Percentiles rank a stretch among this genome's conserved stretches.
phyloP scores from a whole-genome alignment of 2,329 filamentous ascomycete genomes.

The Aspergillus tamarii region DNA sequence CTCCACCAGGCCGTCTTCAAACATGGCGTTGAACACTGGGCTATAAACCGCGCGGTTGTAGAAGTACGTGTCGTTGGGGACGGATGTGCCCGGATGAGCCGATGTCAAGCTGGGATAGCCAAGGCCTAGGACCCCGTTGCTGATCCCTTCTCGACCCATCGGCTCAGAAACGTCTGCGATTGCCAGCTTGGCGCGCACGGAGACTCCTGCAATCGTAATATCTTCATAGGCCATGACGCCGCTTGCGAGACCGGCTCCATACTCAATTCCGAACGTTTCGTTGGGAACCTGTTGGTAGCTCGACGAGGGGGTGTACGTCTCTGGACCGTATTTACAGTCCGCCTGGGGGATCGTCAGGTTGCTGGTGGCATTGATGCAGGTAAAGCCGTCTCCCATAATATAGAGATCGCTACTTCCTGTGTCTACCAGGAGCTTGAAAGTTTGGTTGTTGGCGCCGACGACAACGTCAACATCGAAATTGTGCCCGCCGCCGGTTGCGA shows the following conservation, averaged over 20 bases:
- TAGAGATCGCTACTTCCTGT: slow-evolving; percentile 55
- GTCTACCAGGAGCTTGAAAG: slow-evolving; percentile 47
- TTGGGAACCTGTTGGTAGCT: slow-evolving; percentile 23
- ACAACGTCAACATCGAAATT: slow-evolving; percentile 24
- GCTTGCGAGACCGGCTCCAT: slow-evolving; percentile 28
- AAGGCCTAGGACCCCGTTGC: slow-evolving; percentile 56
- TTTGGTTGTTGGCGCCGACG: slow-evolving; percentile 30
- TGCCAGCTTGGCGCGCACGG: slow-evolving; percentile 48
- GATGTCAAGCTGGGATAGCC: slow-evolving; percentile 55
- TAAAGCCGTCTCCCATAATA: slow-evolving; percentile 40
- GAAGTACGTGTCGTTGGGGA: slow-evolving; percentile 26
- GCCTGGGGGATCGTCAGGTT: slow-evolving; percentile 1
- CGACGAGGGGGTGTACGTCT: slow-evolving; percentile 24
- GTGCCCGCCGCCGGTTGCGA: slow-evolving; percentile 21
- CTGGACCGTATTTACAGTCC: slow-evolving; percentile 28
- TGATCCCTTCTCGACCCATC: slow-evolving; percentile 46
- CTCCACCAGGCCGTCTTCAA: slow-evolving; percentile 45
- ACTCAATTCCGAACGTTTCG: slow-evolving; percentile 27
- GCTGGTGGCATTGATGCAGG: slow-evolving; percentile 34
- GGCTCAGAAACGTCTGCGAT: slow-evolving; percentile 49
- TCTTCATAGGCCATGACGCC: slow-evolving; percentile 29
- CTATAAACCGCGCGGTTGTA: slow-evolving; percentile 45
- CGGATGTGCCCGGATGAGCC: slow-evolving; percentile 30
- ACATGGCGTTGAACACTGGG: slow-evolving; percentile 57
- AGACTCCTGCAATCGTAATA: slow-evolving; percentile 27